phyloP scores from a whole-genome alignment of 352 stramenopile genomes.

The Phytophthora pinifolia region DNA sequence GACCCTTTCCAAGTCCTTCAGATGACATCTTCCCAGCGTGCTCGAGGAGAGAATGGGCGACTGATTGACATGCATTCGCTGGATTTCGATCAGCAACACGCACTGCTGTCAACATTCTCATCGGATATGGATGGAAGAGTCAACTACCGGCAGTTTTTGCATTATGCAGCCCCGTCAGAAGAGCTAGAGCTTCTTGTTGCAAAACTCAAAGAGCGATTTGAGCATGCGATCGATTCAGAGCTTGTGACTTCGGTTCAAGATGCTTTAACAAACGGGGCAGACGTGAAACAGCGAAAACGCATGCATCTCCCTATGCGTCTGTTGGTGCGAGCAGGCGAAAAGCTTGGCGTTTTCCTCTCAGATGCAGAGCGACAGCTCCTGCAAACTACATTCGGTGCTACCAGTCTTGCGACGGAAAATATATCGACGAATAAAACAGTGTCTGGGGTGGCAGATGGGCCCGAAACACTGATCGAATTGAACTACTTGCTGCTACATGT shows the following conservation, averaged over 20 bases:
- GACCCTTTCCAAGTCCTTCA: constrained; percentile 71
- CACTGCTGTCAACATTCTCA: constrained; percentile 59
- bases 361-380: constrained; percentile 34
- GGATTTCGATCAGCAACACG: constrained; percentile 73
- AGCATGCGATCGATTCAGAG: constrained; percentile 55
- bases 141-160: constrained; percentile 74
- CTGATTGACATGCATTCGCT: constrained; percentile 52
- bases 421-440: background rate
- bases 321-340: constrained; percentile 25
- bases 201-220: constrained; percentile 65
- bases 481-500: constrained; percentile 60
- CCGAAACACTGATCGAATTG: constrained; percentile 26
- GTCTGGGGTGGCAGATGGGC: background rate
- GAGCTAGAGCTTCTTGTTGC: constrained; percentile 53
- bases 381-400: constrained; percentile 19
- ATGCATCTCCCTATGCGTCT: constrained; percentile 15
- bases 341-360: constrained; percentile 37
- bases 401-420: background rate
- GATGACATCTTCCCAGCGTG: constrained; percentile 38
- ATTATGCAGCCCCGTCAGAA: constrained; percentile 52
- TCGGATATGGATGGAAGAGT: constrained; percentile 60
- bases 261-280: constrained; percentile 20
- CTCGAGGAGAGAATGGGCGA: constrained; percentile 28
- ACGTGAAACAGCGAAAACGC: constrained; percentile 16
- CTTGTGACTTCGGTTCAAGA: constrained; percentile 47